Percentiles rank a stretch among this genome's conserved stretches.
Evolutionary conservation across 345 rosid species (phyloP).

Genomic region (Dimocarpus longan): DNA sequence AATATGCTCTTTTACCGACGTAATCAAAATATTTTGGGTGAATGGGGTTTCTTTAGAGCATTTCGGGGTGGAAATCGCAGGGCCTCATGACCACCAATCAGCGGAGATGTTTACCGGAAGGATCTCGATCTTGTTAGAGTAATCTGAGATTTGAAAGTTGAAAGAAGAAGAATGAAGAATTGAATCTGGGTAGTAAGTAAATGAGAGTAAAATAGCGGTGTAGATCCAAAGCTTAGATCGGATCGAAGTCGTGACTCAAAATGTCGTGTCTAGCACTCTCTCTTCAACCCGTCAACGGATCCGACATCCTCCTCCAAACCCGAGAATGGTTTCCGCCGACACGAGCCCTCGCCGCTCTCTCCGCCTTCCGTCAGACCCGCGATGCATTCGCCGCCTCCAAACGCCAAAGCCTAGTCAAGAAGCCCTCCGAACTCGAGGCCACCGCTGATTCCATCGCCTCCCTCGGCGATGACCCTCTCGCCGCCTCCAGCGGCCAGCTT

Average conservation of each 20-base stretch:
- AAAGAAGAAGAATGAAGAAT: not conserved
- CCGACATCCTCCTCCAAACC: conserved; percentile 90
- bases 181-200: not conserved
- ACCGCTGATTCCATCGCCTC: conserved; percentile 50
- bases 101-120: too few relatives aligned
- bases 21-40: too few relatives aligned
- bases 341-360: conserved; percentile 88
- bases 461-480: conserved; percentile 94
- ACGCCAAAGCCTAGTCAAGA: conserved; percentile 24
- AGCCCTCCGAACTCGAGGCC: conserved; percentile 33
- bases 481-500: conserved; percentile 94
- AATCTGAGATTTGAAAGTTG: too few relatives aligned
- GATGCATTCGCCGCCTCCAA: conserved; percentile 66
- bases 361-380: conserved; percentile 93
- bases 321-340: conserved; percentile 96
- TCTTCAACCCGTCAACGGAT: conserved; percentile 85
- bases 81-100: too few relatives aligned
- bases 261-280: conserved; percentile 92
- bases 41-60: too few relatives aligned
- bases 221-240: conserved; percentile 18
- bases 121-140: too few relatives aligned
- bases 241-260: not conserved
- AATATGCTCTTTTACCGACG: too few relatives aligned
- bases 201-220: not conserved
- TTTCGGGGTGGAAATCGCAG: too few relatives aligned